Evolutionary conservation across 495 filamentous ascomycete genomes (phyloP).

Genomic region (Talaromyces liani): DNA sequence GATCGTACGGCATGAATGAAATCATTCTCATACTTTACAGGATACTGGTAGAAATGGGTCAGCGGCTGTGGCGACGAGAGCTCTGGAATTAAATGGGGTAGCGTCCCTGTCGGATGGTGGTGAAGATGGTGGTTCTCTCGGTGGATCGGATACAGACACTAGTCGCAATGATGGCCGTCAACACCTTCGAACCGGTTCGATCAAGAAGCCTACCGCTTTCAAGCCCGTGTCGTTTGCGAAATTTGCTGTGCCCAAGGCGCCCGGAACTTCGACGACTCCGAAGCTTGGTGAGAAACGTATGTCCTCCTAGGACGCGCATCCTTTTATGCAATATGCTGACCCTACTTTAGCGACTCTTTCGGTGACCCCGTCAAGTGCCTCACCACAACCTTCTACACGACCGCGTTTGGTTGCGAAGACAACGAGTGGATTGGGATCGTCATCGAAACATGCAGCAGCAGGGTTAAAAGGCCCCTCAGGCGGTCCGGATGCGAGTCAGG

Average conservation of each 20-base stretch:
- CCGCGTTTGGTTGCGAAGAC: constrained; percentile 64
- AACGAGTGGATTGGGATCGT: constrained; percentile 44
- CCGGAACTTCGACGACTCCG: constrained; percentile 44
- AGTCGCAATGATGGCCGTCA: constrained; percentile 49
- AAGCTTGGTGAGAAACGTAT: constrained; percentile 54
- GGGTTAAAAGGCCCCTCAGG: constrained; percentile 39
- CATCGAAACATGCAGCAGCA: constrained; percentile 38
- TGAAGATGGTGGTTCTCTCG: constrained; percentile 38
- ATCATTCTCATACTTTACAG: constrained; percentile 14
- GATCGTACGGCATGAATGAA: not conserved
- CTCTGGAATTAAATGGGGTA: constrained; percentile 38
- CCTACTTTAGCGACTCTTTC: constrained; percentile 28
- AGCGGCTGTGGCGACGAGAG: constrained; percentile 31
- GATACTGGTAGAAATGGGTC: constrained; percentile 27
- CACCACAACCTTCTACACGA: constrained; percentile 37
- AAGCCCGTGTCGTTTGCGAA: constrained; percentile 95
- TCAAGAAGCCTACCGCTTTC: constrained; percentile 83
- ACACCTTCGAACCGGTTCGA: constrained; percentile 59
- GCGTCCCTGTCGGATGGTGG: constrained; percentile 34
- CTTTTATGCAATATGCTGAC: constrained; percentile 16
- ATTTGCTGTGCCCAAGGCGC: constrained; percentile 43
- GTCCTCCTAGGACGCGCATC: not conserved
- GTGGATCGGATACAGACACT: constrained; percentile 42
- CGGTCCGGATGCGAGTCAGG: constrained; percentile 63
- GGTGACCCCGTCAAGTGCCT: constrained; percentile 32